These are phyloP conservation scores for Kitagawia praeruptora DNA, from an alignment of 129 eudicot species.

Conservation along the genomic window DNA sequence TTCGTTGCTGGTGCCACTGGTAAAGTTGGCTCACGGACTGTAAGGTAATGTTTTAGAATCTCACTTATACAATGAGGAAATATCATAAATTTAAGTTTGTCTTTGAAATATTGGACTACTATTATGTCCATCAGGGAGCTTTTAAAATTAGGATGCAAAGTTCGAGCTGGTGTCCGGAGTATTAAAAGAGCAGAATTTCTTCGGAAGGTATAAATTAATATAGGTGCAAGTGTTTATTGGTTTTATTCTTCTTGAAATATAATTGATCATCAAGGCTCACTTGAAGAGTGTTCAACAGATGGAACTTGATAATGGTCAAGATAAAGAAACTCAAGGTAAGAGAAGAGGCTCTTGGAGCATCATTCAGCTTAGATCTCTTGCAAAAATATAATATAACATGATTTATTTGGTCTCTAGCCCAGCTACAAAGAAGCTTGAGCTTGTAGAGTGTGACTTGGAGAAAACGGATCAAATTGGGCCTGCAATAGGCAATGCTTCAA, in stretches of 20 bases:
- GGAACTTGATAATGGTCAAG: slow-evolving; percentile 44
- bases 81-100: slow-evolving; percentile 14
- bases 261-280: slow-evolving; percentile 7
- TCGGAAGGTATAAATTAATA: slow-evolving; percentile 43
- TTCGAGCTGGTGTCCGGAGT: slow-evolving; percentile 94
- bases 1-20: slow-evolving; percentile 99
- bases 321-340: slow-evolving; percentile 62
- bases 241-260: slow-evolving; percentile 3
- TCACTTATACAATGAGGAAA: slow-evolving; percentile 7
- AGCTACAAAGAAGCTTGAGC: slow-evolving; percentile 91
- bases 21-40: slow-evolving; percentile 93
- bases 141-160: slow-evolving; percentile 73
- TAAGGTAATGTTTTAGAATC: slow-evolving; percentile 46
- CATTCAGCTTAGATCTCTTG: slow-evolving; percentile 11
- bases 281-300: slow-evolving; percentile 71
- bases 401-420: slow-evolving; percentile 75
- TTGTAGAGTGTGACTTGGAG: slow-evolving; percentile 95
- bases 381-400: slow-evolving; percentile 27
- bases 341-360: slow-evolving; percentile 12
- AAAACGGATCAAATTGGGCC: slow-evolving; percentile 50
- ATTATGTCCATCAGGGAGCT: slow-evolving; percentile 67
- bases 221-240: slow-evolving; percentile 7
- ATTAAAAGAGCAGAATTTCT: slow-evolving; percentile 75
- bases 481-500: slow-evolving; percentile 66
- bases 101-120: slow-evolving; percentile 11